Percentiles rank a stretch among this genome's conserved stretches.
Conservation (phyloP, 169 alveolate genomes). For the Cryptosporidium meleagridis region DNA sequence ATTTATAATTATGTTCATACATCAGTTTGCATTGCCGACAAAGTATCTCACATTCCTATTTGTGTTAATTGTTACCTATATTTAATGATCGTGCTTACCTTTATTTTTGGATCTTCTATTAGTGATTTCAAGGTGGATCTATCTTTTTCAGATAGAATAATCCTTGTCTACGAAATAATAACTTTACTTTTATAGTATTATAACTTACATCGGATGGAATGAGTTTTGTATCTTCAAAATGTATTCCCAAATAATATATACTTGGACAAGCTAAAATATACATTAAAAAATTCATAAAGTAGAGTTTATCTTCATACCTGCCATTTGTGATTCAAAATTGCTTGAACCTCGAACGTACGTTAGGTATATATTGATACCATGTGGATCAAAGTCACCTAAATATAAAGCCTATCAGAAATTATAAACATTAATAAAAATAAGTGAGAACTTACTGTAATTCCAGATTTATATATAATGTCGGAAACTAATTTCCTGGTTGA, state of each 20-base stretch:
- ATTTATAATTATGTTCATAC: conserved; percentile 27
- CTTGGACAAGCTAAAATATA: conserved; percentile 37
- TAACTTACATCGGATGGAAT: conserved; percentile 50
- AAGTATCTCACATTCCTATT: conserved; percentile 35
- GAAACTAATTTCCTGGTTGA: conserved; percentile 59
- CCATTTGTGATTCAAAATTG: conserved; percentile 53
- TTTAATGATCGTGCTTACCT: conserved; percentile 12
- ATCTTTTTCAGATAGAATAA: conserved; percentile 44
- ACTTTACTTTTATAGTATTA: background rate
- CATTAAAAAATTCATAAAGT: background rate
- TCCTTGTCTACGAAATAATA: conserved; percentile 24
- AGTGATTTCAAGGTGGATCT: conserved; percentile 15
- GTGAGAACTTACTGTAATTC: conserved; percentile 22
- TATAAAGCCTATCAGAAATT: conserved; percentile 8
- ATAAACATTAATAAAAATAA: background rate
- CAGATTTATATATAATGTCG: background rate
- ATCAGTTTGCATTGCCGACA: conserved; percentile 18
- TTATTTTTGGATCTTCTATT: conserved; percentile 16
- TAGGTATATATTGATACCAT: conserved; percentile 61
- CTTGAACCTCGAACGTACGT: conserved; percentile 64
- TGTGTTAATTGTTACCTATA: background rate
- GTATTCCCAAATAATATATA: conserved; percentile 57
- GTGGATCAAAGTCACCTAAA: conserved; percentile 71
- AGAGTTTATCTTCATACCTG: conserved; percentile 9
- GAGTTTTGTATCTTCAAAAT: conserved; percentile 26